A percentile compares a stretch with the other conserved stretches of the same genome.
Evolutionary conservation across 495 filamentous ascomycete genomes (phyloP).

Genomic region (Penicillium angulare): DNA sequence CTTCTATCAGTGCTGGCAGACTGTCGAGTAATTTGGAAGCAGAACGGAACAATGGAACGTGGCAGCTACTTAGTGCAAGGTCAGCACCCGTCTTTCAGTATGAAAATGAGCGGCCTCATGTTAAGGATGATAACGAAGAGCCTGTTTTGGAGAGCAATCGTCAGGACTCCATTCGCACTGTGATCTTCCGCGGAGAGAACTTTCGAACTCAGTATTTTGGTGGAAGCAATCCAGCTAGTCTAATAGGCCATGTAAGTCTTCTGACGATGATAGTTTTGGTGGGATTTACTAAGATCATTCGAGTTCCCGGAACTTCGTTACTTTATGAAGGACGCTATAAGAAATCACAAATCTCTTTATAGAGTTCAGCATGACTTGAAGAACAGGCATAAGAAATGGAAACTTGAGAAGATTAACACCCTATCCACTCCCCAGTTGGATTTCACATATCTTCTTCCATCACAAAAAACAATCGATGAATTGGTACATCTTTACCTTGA

Average conservation of each 20-base stretch:
- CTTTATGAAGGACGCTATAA: constrained; percentile 40
- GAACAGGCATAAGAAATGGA: constrained; percentile 27
- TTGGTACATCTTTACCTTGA: constrained; percentile 46
- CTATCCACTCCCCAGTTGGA: constrained; percentile 18
- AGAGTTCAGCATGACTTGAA: constrained; percentile 35
- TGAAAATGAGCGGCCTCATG: not conserved
- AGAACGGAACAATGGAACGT: not conserved
- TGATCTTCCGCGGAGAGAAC: constrained; percentile 39
- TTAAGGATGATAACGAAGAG: constrained; percentile 4
- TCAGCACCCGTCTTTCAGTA: not conserved
- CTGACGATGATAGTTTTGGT: constrained; percentile 2
- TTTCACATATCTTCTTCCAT: constrained; percentile 29
- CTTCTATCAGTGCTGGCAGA: not conserved
- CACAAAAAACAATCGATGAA: constrained; percentile 38
- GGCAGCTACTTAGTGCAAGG: not conserved
- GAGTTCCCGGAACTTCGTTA: constrained; percentile 37
- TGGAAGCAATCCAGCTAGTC: constrained; percentile 35
- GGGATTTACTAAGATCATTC: too few species aligned
- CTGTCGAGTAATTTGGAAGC: not conserved
- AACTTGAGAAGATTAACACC: constrained; percentile 9
- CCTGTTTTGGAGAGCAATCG: not conserved
- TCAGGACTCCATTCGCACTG: constrained; percentile 4
- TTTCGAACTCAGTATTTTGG: constrained; percentile 46
- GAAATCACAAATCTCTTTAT: constrained; percentile 22
- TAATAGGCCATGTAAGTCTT: constrained; percentile 34